Evolutionary conservation across 2,329 filamentous ascomycete genomes (phyloP).

Genomic region (Thermoascus crustaceus): DNA sequence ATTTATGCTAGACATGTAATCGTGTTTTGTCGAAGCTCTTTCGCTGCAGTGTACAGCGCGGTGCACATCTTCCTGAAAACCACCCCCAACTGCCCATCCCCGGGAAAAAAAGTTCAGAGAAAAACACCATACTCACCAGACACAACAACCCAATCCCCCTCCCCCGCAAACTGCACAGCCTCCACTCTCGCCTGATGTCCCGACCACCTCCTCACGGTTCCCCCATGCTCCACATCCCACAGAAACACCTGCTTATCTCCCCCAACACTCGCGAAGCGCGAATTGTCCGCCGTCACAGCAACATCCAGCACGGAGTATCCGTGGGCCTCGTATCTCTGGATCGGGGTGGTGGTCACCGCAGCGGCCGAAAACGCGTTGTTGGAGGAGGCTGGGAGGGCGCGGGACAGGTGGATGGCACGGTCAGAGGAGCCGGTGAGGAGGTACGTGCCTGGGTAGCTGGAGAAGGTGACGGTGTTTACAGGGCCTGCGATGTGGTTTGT

Average conservation of each 20-base stretch:
- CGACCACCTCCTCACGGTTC: constrained; percentile 65
- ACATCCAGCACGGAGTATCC: constrained; percentile 87
- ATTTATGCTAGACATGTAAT: too few species aligned
- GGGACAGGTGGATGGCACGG: constrained; percentile 78
- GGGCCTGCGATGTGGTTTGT: too few species aligned
- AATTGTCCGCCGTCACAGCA: constrained; percentile 64
- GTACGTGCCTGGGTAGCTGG: constrained; percentile 63
- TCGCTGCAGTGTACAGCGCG: too few species aligned
- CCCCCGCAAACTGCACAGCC: constrained; percentile 68
- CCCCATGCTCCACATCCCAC: constrained; percentile 82
- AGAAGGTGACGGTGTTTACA: constrained; percentile 65
- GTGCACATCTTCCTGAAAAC: too few species aligned
- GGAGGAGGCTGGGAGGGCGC: constrained; percentile 42
- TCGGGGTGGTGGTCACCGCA: constrained; percentile 45
- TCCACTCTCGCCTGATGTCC: constrained; percentile 71
- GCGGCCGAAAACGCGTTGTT: constrained; percentile 23
- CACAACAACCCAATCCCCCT: constrained; percentile 63
- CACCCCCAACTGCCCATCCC: too few species aligned
- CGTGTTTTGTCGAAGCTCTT: too few species aligned
- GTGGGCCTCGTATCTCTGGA: constrained; percentile 84
- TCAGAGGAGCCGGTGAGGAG: constrained; percentile 82
- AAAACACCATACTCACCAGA: constrained; percentile 42
- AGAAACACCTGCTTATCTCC: constrained; percentile 87
- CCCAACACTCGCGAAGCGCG: constrained; percentile 75
- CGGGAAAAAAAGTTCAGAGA: not conserved